phyloP scores from a whole-genome alignment of 768 basidiomycete genomes.

The Naganishia vaughanmartiniae region DNA sequence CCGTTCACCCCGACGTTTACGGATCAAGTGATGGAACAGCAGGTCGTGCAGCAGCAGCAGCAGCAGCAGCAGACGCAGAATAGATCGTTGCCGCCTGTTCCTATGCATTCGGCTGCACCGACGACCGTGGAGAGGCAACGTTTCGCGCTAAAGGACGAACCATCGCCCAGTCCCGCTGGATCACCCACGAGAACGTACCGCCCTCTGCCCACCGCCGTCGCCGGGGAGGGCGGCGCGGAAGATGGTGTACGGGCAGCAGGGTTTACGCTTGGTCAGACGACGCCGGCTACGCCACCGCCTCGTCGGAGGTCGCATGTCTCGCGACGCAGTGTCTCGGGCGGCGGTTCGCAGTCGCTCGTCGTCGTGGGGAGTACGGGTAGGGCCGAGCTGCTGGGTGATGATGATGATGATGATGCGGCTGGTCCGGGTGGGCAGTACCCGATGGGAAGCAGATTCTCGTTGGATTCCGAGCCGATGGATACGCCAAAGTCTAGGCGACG shows the following conservation, averaged over 20 bases:
- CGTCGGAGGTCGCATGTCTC: slow-evolving; percentile 5
- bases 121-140: slow-evolving; percentile 6
- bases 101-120: neutral
- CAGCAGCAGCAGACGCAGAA: neutral
- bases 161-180: neutral
- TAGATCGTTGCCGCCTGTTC: slow-evolving; percentile 10
- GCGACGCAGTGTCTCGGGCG: neutral
- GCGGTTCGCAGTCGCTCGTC: neutral
- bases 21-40: neutral
- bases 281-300: slow-evolving; percentile 17
- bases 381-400: neutral
- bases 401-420: neutral
- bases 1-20: neutral
- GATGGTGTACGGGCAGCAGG: neutral
- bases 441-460: slow-evolving; percentile 25
- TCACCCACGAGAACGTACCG: neutral
- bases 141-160: slow-evolving; percentile 12
- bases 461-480: slow-evolving; percentile 32
- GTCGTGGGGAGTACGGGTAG: neutral
- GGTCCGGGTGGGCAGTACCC: neutral
- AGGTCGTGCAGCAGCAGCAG: too few relatives aligned
- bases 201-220: too few relatives aligned
- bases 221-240: neutral
- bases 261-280: neutral
- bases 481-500: slow-evolving; percentile 8